A percentile compares a stretch with the other conserved stretches of the same genome.
These are phyloP conservation scores for Tulasnella sp. DNA, from an alignment of 768 basidiomycete genomes.

Conservation along the genomic window DNA sequence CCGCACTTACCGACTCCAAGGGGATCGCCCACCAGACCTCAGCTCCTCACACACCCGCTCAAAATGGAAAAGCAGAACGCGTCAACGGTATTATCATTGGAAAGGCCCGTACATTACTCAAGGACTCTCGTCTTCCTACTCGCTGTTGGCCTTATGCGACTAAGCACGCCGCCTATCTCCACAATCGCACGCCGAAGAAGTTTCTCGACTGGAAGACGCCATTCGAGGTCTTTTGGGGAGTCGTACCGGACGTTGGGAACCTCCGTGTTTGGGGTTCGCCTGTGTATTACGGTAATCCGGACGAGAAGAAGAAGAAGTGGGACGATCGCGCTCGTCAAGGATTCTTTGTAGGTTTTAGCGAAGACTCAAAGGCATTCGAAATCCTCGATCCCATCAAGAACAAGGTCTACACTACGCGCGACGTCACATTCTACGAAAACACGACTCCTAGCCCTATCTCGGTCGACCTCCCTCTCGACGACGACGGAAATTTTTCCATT, in stretches of 20 bases:
- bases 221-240: constrained; percentile 29
- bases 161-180: constrained; percentile 30
- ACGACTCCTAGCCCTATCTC: neutral
- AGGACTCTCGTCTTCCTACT: constrained; percentile 19
- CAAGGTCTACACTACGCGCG: constrained; percentile 27
- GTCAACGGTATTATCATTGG: constrained; percentile 22
- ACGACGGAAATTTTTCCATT: neutral
- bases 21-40: neutral
- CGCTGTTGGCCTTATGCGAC: constrained; percentile 32
- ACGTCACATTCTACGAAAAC: constrained; percentile 32
- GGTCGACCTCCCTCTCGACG: neutral
- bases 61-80: constrained; percentile 29
- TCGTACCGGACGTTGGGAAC: constrained; percentile 30
- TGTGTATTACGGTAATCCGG: constrained; percentile 31
- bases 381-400: constrained; percentile 30
- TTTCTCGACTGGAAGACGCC: constrained; percentile 27
- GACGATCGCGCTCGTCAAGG: constrained; percentile 30
- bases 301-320: constrained; percentile 32
- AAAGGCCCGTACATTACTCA: constrained; percentile 21
- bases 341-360: constrained; percentile 33
- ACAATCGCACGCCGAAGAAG: constrained; percentile 28
- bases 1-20: neutral
- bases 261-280: constrained; percentile 34
- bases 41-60: neutral
- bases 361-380: constrained; percentile 33